Conservation (phyloP, 129 eudicot species). For the Mikania micrantha region DNA sequence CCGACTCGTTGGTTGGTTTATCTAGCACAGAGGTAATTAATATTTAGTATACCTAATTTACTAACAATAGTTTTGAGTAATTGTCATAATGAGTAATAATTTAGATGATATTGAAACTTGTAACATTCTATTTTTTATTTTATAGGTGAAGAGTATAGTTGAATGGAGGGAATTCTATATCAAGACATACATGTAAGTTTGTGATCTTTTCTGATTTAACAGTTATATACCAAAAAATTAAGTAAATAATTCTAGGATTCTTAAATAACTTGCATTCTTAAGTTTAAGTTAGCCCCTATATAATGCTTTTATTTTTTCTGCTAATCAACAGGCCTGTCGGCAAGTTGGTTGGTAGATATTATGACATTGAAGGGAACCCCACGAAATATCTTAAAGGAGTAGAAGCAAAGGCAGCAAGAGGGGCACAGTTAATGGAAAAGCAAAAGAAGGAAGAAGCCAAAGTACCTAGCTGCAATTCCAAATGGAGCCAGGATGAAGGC, state of each 20-base stretch:
- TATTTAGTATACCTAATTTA: not conserved
- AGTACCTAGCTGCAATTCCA: conserved; percentile 79
- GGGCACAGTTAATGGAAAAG: conserved; percentile 83
- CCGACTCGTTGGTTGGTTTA: conserved; percentile 59
- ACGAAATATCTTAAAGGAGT: conserved; percentile 87
- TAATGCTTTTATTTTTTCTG: not conserved
- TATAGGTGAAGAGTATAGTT: conserved; percentile 85
- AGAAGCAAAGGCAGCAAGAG: conserved; percentile 95
- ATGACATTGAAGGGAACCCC: conserved; percentile 59
- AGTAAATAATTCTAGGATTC: not conserved
- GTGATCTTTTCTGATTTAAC: not conserved
- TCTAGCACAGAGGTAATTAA: conserved; percentile 69
- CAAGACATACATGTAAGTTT: conserved; percentile 62
- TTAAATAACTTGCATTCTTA: not conserved
- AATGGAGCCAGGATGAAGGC: conserved; percentile 95
- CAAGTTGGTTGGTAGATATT: conserved; percentile 76
- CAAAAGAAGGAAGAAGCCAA: conserved; percentile 86
- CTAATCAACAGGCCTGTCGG: conserved; percentile 53
- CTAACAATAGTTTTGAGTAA: not conserved
- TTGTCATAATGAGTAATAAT: conserved; percentile 6
- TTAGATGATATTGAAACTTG: not conserved
- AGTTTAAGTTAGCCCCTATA: not conserved
- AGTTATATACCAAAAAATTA: not conserved
- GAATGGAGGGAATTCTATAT: conserved; percentile 92
- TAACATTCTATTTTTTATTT: not conserved